Base-by-base conservation (phyloP, 2,329 filamentous ascomycete species). In the Acrodontium crateriforme region DNA sequence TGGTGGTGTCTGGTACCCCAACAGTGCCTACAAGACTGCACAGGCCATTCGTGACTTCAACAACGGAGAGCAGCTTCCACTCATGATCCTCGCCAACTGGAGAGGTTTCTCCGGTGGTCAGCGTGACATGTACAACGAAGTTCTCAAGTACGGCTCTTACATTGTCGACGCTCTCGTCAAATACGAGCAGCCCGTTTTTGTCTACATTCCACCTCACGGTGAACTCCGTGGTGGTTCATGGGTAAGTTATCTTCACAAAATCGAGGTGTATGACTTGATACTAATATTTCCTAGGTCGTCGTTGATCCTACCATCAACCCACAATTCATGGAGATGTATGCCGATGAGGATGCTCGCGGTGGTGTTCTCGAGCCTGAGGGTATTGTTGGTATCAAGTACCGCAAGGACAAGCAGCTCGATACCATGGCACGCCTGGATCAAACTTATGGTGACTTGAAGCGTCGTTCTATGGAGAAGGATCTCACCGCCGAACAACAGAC, bases 81-180 rank as follows among this genome's bases (percentile, higher is more conserved):
- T 98, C 42, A 95, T 98, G 84, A 98, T 98, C 54, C 74, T 98
- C 40, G 89, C 89, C 61, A 98, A 98, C 71, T 98, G 89, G 89
- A 78, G 89, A 74, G 89, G 89, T 67, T 98, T 98, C 82, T 98
- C 89, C 44, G 89, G 89, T 66, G 89, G 89, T 41, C 89, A 98
- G 63, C 83, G 87, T 45, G 89, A 98, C 62, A 98, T 98, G 89
- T 98, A 91, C 74, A 94, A 95, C 64, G 89, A 98, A 63, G 89
- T 98, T 10, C 74, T 98, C 59, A 98, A 98, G 69, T 98, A 98
- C 52, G 89, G 89, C 53, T 94, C 87, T 11, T 95, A 89, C 70
- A 98, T 98, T 52, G 89, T 98, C 44, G 89, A 98, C 50, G 87
- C 87, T 30, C 77, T 98, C 25, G 84, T 93, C 67, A 92, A 94